A percentile compares a stretch with the other conserved stretches of the same genome.
phyloP scores from a whole-genome alignment of 495 filamentous ascomycete species.

The Achaetomiella virescens region DNA sequence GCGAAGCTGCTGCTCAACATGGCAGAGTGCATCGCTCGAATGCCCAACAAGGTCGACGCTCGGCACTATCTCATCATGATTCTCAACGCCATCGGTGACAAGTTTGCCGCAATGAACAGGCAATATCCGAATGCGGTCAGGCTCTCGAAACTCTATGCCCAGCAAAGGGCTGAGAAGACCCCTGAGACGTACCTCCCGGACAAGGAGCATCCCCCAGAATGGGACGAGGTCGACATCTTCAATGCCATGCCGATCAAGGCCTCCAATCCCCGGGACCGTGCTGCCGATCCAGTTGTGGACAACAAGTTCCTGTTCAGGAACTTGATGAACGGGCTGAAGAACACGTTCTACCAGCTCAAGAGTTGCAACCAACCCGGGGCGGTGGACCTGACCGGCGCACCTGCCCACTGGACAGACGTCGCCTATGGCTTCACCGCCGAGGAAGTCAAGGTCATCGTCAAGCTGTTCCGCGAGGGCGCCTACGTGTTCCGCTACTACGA shows the following conservation, averaged over 20 bases:
- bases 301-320: slow-evolving; percentile 99
- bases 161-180: slow-evolving; percentile 57
- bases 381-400: slow-evolving; percentile 70
- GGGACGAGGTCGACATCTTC: slow-evolving; percentile 98
- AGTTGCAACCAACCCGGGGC: slow-evolving; percentile 68
- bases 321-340: slow-evolving; percentile 94
- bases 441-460: slow-evolving; percentile 93
- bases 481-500: slow-evolving; percentile 95
- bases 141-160: slow-evolving; percentile 66
- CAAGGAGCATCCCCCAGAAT: slow-evolving; percentile 72
- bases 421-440: slow-evolving; percentile 96
- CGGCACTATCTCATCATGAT: slow-evolving; percentile 97
- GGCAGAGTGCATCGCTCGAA: slow-evolving; percentile 90
- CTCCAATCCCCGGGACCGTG: slow-evolving; percentile 84
- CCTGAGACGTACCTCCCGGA: slow-evolving; percentile 80
- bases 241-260: slow-evolving; percentile 93
- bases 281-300: slow-evolving; percentile 87
- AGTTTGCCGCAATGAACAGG: slow-evolving; percentile 96
- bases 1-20: slow-evolving; percentile 94
- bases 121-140: slow-evolving; percentile 94
- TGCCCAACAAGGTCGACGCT: slow-evolving; percentile 86
- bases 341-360: slow-evolving; percentile 90
- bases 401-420: slow-evolving; percentile 89
- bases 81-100: slow-evolving; percentile 92
- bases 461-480: slow-evolving; percentile 93